phyloP scores from a whole-genome alignment of 139 green algal species.

The Chlamydomonas asymmetrica region DNA sequence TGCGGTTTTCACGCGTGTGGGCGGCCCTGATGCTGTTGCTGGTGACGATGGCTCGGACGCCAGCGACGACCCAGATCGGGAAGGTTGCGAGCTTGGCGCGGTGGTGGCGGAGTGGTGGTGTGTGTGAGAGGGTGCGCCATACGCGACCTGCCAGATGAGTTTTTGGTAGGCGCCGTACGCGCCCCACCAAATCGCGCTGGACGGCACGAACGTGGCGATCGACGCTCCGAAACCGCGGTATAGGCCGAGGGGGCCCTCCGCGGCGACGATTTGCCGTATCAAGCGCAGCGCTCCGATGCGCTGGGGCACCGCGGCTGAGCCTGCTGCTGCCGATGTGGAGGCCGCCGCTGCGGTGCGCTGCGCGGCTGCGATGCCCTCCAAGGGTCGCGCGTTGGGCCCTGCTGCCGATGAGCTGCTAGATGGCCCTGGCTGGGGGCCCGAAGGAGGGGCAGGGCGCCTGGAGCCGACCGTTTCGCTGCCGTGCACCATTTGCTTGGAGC shows the following conservation, averaged over 20 bases:
- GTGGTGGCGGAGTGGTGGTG: too few species aligned
- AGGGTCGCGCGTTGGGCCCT: not conserved
- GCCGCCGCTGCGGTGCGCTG: not conserved
- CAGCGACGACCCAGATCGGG: too few species aligned
- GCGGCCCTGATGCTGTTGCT: slow-evolving; percentile 5
- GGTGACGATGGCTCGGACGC: too few species aligned
- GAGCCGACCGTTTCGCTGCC: slow-evolving; percentile 28
- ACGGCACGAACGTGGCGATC: slow-evolving; percentile 85
- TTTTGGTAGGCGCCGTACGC: slow-evolving; percentile 85
- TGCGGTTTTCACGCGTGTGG: not conserved
- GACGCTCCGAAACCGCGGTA: slow-evolving; percentile 89
- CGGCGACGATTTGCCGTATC: slow-evolving; percentile 70
- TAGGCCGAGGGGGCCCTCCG: slow-evolving; percentile 80
- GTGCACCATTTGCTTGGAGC: slow-evolving; percentile 72
- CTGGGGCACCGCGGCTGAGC: not conserved
- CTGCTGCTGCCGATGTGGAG: slow-evolving; percentile 9
- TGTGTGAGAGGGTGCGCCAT: too few species aligned
- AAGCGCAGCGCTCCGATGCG: slow-evolving; percentile 59
- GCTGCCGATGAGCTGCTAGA: not conserved
- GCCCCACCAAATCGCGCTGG: slow-evolving; percentile 72
- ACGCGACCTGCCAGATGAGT: slow-evolving; percentile 72
- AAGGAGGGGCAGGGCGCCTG: not conserved
- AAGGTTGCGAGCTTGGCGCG: too few species aligned
- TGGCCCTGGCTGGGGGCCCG: not conserved
- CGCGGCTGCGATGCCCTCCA: not conserved